phyloP scores from a whole-genome alignment of 768 basidiomycete genomes.

The Leucosporidium creatinivorum region DNA sequence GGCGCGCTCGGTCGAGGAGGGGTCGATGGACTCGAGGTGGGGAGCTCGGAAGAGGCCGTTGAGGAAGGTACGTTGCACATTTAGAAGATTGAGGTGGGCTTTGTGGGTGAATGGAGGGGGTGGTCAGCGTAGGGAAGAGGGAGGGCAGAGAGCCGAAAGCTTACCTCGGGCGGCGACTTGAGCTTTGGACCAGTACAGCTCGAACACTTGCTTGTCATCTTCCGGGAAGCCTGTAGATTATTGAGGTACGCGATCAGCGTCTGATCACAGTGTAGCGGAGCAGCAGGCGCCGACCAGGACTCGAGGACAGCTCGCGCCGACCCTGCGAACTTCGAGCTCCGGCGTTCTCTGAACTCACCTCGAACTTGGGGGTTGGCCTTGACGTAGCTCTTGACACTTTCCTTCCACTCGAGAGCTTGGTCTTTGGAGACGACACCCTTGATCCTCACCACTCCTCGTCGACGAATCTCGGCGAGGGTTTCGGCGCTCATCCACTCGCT shows the following conservation, averaged over 20 bases:
- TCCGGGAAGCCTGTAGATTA: neutral
- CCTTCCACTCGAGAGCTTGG: neutral
- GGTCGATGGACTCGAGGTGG: neutral
- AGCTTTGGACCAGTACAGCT: neutral
- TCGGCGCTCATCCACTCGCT: neutral
- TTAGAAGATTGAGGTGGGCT: neutral
- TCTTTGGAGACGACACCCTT: neutral
- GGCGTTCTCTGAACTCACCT: too few relatives aligned
- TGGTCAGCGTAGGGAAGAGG: neutral
- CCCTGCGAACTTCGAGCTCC: too few relatives aligned
- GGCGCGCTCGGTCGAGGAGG: neutral
- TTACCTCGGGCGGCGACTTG: neutral
- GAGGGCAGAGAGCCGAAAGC: neutral
- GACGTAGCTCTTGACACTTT: neutral
- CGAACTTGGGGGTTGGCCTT: neutral
- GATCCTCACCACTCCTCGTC: neutral
- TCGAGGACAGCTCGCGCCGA: too few relatives aligned
- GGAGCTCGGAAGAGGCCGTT: neutral
- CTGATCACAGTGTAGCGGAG: too few relatives aligned
- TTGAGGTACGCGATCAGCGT: too few relatives aligned
- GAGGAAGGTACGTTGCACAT: neutral
- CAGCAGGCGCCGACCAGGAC: too few relatives aligned
- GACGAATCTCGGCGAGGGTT: neutral
- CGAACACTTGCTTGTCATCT: neutral
- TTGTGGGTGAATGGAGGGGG: neutral